Evolutionary conservation across 2,329 filamentous ascomycete species (phyloP).

Genomic region (Fusarium zealandicum): DNA sequence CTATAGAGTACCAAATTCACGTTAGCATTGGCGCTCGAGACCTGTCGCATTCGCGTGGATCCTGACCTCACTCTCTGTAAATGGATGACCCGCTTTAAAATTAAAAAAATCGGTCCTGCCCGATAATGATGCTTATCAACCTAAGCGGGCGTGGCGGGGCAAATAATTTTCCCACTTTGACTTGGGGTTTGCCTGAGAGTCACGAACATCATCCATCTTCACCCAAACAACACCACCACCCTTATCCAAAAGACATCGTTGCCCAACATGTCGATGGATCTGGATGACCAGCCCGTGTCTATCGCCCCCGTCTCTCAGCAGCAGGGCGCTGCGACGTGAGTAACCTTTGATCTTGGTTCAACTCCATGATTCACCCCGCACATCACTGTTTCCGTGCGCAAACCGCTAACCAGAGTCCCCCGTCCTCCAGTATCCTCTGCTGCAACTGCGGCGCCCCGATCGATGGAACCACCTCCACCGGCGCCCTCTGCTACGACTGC

Average conservation of each 20-base stretch:
- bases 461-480: constrained; percentile 84
- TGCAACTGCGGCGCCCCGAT: constrained; percentile 97
- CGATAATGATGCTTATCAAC: constrained; percentile 50
- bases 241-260: constrained; percentile 25
- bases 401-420: constrained; percentile 10
- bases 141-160: constrained; percentile 41
- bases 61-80: constrained; percentile 18
- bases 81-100: constrained; percentile 40
- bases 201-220: constrained; percentile 31
- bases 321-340: constrained; percentile 52
- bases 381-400: constrained; percentile 17
- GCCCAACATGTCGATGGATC: constrained; percentile 52
- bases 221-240: constrained; percentile 20
- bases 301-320: constrained; percentile 45
- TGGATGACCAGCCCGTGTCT: constrained; percentile 53
- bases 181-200: constrained; percentile 29
- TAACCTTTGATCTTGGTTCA: constrained; percentile 11
- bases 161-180: constrained; percentile 45
- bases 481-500: constrained; percentile 94
- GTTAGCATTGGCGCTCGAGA: constrained; percentile 6
- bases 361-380: constrained; percentile 22
- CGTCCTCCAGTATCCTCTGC: constrained; percentile 75
- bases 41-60: constrained; percentile 24
- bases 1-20: constrained; percentile 2
- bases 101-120: constrained; percentile 36